Percentiles rank a stretch among this genome's conserved stretches.
phyloP scores from a whole-genome alignment of 257 asterid genomes.

The Parsonsia alboflavescens region DNA sequence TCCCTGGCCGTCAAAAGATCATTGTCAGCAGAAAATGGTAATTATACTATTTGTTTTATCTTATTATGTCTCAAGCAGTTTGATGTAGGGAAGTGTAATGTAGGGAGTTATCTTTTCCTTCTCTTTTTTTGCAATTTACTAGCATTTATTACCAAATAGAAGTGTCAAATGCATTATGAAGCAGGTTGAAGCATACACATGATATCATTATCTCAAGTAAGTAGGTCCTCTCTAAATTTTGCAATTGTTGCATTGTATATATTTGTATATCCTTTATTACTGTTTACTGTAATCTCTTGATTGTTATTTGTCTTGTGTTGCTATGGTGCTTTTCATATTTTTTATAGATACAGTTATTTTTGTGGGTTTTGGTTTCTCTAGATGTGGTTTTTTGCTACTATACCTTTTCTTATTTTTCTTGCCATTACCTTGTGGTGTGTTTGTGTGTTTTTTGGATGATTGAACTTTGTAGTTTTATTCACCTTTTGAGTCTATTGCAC shows the following conservation, averaged over 20 bases:
- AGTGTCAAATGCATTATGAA: neutral
- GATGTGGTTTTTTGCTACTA: neutral
- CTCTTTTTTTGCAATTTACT: neutral
- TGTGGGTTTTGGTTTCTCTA: neutral
- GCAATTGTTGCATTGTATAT: neutral
- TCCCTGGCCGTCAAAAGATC: constrained; percentile 30
- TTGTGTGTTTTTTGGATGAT: neutral
- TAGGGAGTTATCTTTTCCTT: neutral
- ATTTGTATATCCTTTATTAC: neutral
- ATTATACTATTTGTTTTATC: neutral
- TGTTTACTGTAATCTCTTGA: neutral
- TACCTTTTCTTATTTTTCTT: neutral
- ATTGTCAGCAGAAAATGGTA: constrained; percentile 24
- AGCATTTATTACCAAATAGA: neutral
- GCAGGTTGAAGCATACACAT: neutral
- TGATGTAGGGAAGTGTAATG: neutral
- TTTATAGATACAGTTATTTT: neutral
- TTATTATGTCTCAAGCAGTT: neutral
- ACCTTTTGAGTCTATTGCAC: neutral
- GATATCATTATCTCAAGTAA: neutral
- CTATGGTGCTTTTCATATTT: neutral
- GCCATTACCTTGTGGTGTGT: neutral
- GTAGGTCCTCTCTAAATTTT: neutral
- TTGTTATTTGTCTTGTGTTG: neutral
- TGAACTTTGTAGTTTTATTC: neutral